Conservation (phyloP, 805 yeast genomes). For the Trichomonascus vanleenenianus region DNA sequence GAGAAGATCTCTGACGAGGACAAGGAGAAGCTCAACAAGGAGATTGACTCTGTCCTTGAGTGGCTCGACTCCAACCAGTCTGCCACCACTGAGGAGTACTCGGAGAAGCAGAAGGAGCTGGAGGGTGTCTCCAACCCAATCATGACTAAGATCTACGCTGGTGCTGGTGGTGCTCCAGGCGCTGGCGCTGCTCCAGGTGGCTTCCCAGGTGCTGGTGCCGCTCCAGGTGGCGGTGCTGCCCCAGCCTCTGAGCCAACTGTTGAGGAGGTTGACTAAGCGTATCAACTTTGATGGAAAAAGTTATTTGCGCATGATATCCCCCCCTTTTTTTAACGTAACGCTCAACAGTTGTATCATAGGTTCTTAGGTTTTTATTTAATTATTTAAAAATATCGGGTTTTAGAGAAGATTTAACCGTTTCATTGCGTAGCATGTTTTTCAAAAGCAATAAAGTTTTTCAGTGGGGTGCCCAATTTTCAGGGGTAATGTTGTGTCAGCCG, state of each 20-base stretch:
- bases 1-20: slow-evolving; percentile 69
- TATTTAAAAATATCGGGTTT: too few species aligned
- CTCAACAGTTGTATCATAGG: too few species aligned
- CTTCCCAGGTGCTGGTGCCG: slow-evolving; percentile 48
- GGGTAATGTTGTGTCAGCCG: too few species aligned
- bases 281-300: neutral
- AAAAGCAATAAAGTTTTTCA: too few species aligned
- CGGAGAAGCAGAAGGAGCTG: slow-evolving; percentile 90
- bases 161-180: slow-evolving; percentile 69
- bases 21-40: slow-evolving; percentile 60
- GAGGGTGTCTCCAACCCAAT: slow-evolving; percentile 95
- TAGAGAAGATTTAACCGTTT: too few species aligned
- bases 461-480: too few species aligned
- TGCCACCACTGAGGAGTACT: slow-evolving; percentile 85
- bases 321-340: too few species aligned
- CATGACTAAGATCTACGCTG: slow-evolving; percentile 93
- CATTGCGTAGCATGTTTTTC: too few species aligned
- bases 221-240: slow-evolving; percentile 26
- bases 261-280: slow-evolving; percentile 25
- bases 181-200: slow-evolving; percentile 62
- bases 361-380: too few species aligned
- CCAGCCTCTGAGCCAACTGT: slow-evolving; percentile 59
- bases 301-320: too few species aligned
- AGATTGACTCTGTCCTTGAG: slow-evolving; percentile 74
- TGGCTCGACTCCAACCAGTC: slow-evolving; percentile 95